These are phyloP conservation scores for Rhipidocladum racemiflorum DNA, from an alignment of 176 grass and related monocot species.

Conservation along the genomic window DNA sequence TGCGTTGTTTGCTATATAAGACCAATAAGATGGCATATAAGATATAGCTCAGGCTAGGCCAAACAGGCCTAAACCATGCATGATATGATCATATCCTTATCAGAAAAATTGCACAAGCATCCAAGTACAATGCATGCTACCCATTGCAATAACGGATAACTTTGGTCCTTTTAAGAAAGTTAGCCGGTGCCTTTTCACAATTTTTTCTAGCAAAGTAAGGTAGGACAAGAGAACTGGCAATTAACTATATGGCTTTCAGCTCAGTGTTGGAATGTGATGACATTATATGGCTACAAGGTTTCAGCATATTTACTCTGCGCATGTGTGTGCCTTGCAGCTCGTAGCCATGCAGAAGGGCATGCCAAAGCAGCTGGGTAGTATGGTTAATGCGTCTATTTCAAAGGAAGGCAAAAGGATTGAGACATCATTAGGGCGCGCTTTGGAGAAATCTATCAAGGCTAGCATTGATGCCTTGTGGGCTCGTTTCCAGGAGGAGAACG, in stretches of 20 bases:
- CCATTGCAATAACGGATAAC: not conserved
- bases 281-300: not conserved
- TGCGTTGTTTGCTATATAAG: not conserved
- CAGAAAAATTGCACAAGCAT: not conserved
- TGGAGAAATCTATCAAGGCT: conserved; percentile 87
- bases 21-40: not conserved
- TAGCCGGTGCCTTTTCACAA: not conserved
- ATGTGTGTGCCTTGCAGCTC: conserved; percentile 50
- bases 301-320: conserved; percentile 7
- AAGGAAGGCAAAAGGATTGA: conserved; percentile 95
- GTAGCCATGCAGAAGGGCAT: conserved; percentile 78
- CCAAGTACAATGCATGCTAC: not conserved
- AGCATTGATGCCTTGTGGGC: conserved; percentile 73
- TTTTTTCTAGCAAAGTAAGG: not conserved
- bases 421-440: conserved; percentile 57
- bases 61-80: not conserved
- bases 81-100: not conserved
- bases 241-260: conserved; percentile 3
- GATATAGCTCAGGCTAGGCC: not conserved
- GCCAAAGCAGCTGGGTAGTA: conserved; percentile 76
- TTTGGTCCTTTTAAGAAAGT: not conserved
- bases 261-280: not conserved
- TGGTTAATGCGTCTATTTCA: conserved; percentile 52
- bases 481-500: conserved; percentile 75
- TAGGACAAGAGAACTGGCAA: not conserved